Evolutionary conservation across 2,329 filamentous ascomycete genomes (phyloP).

Genomic region (Xylariaceae sp.): DNA sequence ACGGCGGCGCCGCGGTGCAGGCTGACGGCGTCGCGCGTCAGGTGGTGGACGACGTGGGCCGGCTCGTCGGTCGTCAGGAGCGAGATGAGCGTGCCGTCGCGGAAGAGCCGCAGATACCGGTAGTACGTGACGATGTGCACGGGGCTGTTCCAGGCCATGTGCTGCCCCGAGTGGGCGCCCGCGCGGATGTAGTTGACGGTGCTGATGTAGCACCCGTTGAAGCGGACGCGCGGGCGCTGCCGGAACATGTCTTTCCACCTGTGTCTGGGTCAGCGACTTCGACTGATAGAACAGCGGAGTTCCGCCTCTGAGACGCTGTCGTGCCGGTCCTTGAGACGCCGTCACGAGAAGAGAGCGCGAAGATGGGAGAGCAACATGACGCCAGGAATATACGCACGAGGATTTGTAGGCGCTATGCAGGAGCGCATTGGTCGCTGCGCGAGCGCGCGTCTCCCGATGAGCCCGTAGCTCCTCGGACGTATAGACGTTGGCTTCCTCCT

Average conservation of each 20-base stretch:
- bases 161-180: conserved; percentile 64
- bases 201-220: conserved; percentile 93
- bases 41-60: conserved; percentile 75
- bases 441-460: conserved; percentile 25
- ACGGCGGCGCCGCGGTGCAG: conserved; percentile 27
- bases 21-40: conserved; percentile 64
- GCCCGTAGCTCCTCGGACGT: conserved; percentile 30
- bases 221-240: conserved; percentile 75
- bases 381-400: no score
- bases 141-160: conserved; percentile 69
- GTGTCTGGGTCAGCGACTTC: no score
- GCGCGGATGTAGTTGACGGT: conserved; percentile 91
- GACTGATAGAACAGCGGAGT: no score
- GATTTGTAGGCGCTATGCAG: conserved; percentile 40
- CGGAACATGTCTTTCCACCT: conserved; percentile 58
- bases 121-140: conserved; percentile 98
- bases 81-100: conserved; percentile 76
- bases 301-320: no score
- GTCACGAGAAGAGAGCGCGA: no score
- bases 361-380: no score
- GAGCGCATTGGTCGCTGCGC: conserved; percentile 33
- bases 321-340: no score
- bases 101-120: conserved; percentile 90
- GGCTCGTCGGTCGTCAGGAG: conserved; percentile 78
- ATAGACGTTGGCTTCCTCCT: conserved; percentile 21